phyloP scores from a whole-genome alignment of 2,329 filamentous ascomycete genomes.

The Sordariomycetes sp. region DNA sequence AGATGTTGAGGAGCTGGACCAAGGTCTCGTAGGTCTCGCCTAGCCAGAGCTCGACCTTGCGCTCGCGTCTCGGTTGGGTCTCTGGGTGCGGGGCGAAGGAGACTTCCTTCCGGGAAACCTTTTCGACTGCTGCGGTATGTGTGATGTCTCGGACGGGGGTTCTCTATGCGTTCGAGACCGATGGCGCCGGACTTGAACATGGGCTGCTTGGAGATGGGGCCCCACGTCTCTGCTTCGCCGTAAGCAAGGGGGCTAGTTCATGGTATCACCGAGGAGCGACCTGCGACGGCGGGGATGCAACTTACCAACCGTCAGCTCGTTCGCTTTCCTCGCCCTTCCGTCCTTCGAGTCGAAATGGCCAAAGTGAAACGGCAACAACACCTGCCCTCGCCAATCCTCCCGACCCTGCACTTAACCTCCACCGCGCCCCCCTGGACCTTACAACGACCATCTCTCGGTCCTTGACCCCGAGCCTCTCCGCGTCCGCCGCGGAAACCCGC shows the following conservation, averaged over 20 bases:
- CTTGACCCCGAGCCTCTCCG: conserved; percentile 10
- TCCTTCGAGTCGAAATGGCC: conserved; percentile 20
- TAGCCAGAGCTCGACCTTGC: conserved; percentile 17
- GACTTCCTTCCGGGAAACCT: conserved; percentile 6
- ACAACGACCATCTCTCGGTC: conserved; percentile 18
- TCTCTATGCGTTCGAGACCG: conserved; percentile 15
- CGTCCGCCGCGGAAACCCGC: conserved; percentile 16
- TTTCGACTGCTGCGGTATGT: conserved; percentile 10
- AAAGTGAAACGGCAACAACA: conserved; percentile 24
- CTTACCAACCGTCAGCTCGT: conserved; percentile 21
- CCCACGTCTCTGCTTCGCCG: conserved; percentile 8
- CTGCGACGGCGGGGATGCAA: background rate
- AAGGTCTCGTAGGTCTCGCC: conserved; percentile 16
- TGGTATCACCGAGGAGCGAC: no score
- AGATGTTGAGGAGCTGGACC: conserved; percentile 12
- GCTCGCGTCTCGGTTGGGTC: conserved; percentile 9
- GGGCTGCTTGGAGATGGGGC: conserved; percentile 22
- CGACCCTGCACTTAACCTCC: conserved; percentile 15
- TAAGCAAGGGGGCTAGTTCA: background rate
- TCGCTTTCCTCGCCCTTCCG: conserved; percentile 17
- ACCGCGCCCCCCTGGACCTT: conserved; percentile 15
- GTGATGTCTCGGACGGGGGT: background rate
- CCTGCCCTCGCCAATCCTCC: conserved; percentile 14
- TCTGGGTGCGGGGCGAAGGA: conserved; percentile 4
- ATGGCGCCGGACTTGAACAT: conserved; percentile 20